Evolutionary conservation across 306 rosid species (phyloP).

Genomic region (Coriaria nepalensis): DNA sequence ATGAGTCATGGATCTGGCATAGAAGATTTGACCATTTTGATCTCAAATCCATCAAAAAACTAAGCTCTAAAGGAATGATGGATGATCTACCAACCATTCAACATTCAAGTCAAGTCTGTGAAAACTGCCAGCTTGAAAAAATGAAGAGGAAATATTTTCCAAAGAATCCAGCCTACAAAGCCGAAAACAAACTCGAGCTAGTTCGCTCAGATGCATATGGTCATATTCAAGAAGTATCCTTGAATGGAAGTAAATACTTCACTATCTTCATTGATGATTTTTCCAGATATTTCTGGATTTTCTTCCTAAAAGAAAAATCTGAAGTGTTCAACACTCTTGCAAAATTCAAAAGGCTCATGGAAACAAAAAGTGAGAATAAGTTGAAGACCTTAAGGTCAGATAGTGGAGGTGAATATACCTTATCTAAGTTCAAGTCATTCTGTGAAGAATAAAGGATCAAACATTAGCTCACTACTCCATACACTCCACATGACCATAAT

Average conservation of each 20-base stretch:
- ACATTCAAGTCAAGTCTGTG: neutral
- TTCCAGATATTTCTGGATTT: conserved; percentile 8
- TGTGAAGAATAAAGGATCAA: too few species aligned
- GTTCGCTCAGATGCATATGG: conserved; percentile 1
- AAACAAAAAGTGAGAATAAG: conserved; percentile 1
- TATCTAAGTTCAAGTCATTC: too few species aligned
- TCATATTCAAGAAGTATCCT: neutral
- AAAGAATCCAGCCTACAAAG: neutral
- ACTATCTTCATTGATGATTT: conserved; percentile 9
- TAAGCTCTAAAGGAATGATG: neutral
- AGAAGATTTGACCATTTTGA: too few species aligned
- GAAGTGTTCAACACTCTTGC: neutral
- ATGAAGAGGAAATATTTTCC: neutral
- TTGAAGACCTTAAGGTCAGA: conserved; percentile 1
- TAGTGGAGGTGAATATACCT: conserved; percentile 11
- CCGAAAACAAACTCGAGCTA: neutral
- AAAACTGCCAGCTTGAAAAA: neutral
- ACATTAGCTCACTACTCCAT: too few species aligned
- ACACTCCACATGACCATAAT: too few species aligned
- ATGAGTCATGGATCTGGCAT: too few species aligned
- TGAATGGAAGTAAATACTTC: conserved; percentile 3
- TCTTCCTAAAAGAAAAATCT: neutral
- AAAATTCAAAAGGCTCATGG: conserved; percentile 7
- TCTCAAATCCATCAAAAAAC: too few species aligned
- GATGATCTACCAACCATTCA: neutral